phyloP scores from a whole-genome alignment of 2,329 filamentous ascomycete species.

The Apiospora arundinis region DNA sequence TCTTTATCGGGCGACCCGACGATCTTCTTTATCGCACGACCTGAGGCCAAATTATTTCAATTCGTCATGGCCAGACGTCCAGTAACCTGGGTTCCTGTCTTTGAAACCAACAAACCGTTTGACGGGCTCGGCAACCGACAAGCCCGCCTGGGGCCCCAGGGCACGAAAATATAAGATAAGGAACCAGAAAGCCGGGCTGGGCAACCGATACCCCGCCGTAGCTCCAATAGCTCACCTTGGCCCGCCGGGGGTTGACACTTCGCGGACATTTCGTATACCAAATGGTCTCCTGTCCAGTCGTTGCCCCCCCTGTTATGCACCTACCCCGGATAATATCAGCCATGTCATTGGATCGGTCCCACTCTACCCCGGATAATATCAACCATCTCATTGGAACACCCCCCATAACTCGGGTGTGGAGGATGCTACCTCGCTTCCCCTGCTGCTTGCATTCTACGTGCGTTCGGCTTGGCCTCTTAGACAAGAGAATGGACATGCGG shows the following conservation, averaged over 20 bases:
- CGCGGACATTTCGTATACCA: slow-evolving; percentile 1
- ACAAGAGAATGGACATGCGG: neutral
- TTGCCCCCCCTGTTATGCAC: neutral
- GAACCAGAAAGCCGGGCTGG: slow-evolving; percentile 7
- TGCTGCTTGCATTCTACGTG: neutral
- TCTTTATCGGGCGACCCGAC: neutral
- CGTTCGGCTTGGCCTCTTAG: slow-evolving; percentile 13
- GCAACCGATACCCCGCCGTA: slow-evolving; percentile 20
- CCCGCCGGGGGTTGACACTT: neutral
- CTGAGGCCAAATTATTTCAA: neutral
- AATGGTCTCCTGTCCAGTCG: neutral
- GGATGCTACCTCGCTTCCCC: slow-evolving; percentile 11
- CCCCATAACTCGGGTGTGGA: slow-evolving; percentile 3
- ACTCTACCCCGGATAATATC: slow-evolving; percentile 20
- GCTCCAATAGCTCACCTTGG: slow-evolving; percentile 17
- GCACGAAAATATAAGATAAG: no score
- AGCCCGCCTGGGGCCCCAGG: neutral
- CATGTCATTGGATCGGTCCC: neutral
- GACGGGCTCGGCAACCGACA: slow-evolving; percentile 17
- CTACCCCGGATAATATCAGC: slow-evolving; percentile 19
- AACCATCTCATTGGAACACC: slow-evolving; percentile 10
- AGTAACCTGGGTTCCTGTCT: neutral
- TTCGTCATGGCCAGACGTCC: neutral
- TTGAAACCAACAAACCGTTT: neutral
- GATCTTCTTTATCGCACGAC: neutral